Evolutionary conservation across 768 basidiomycete genomes (phyloP), one percentile per base, ranked within the genome.

Genomic region (Podaxis mareebaensis): DNA sequence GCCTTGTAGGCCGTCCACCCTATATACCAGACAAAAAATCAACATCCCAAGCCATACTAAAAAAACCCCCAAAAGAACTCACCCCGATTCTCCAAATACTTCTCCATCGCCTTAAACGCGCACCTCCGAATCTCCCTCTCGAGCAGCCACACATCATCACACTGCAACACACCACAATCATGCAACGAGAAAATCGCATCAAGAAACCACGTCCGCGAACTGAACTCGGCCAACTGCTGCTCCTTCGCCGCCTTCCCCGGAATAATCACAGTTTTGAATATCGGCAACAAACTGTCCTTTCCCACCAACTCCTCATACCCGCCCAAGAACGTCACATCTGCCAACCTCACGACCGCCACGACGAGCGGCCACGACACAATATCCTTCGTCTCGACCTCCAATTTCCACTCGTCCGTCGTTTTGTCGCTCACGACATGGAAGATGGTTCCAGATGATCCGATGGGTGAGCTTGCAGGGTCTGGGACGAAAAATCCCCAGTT

Each of bases 401-500:
- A 78, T 57, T 73, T 76, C 81, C 81, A 83, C 12, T 69, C 69
- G 2, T 70, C 63, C 0, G 69, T 69, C 11, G 67, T 63, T 2
- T 72, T 63, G 36, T 76, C 75, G n/a, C 61, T 69, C 61, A 78
- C 73, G 66, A 81, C 79, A 60, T 81, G 79, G 69, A 81, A 81
- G 4, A 81, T 68, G 7, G 80, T 80, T 3, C 81, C 81, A 15
- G 72, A 67, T 44, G 76, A 73, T 24, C 81, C 81, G 65, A 81
- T 77, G 13, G 81, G 81, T 3, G 68, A 65, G 1, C 72, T 67
- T 6, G 71, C 58, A 52, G 79, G 77, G 68, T 81, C 74, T 54
- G 80, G 76, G 30, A 81, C 74, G 70, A 77, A 82, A 67, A 83
- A 83, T 4, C 78, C 76, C 81, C 81, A 83, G 65, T 81, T 78